These are phyloP conservation scores for Mycena floridula DNA, from an alignment of 768 basidiomycete genomes.

Conservation along the genomic window DNA sequence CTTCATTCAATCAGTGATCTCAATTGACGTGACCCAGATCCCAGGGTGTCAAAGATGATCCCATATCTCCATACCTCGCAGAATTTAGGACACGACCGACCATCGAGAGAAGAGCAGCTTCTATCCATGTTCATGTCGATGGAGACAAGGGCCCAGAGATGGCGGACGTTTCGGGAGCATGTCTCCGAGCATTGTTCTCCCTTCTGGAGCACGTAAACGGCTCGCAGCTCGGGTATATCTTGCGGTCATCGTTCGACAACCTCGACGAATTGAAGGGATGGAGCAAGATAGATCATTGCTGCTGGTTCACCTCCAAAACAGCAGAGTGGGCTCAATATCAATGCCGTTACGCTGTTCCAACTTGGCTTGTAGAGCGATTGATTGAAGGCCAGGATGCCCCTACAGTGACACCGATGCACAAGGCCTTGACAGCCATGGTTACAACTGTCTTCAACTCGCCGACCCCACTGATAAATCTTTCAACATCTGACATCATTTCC, in stretches of 20 bases:
- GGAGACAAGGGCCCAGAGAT: slow-evolving; percentile 80
- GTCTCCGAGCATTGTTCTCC: slow-evolving; percentile 64
- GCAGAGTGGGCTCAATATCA: slow-evolving; percentile 92
- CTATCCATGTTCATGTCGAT: slow-evolving; percentile 83
- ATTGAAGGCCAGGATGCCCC: slow-evolving; percentile 53
- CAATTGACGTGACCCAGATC: slow-evolving; percentile 34
- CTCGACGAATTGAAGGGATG: slow-evolving; percentile 61
- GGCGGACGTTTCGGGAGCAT: slow-evolving; percentile 68
- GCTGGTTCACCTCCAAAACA: slow-evolving; percentile 73
- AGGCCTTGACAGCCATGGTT: slow-evolving; percentile 70
- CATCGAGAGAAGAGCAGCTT: slow-evolving; percentile 78
- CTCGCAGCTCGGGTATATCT: slow-evolving; percentile 61
- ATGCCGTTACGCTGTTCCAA: slow-evolving; percentile 87
- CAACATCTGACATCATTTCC: slow-evolving; percentile 83
- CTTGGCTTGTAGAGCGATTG: slow-evolving; percentile 75
- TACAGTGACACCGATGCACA: slow-evolving; percentile 43
- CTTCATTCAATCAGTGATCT: slow-evolving; percentile 4
- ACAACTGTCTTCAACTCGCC: slow-evolving; percentile 78
- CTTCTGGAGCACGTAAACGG: slow-evolving; percentile 75
- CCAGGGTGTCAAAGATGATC: slow-evolving; percentile 55
- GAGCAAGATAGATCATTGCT: slow-evolving; percentile 63
- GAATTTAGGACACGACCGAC: slow-evolving; percentile 81
- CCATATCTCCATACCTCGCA: slow-evolving; percentile 72
- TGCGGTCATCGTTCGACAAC: slow-evolving; percentile 68
- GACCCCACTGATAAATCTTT: slow-evolving; percentile 81